Conservation (phyloP, 2,329 filamentous ascomycete genomes). For the Trichoderma lentiforme region DNA sequence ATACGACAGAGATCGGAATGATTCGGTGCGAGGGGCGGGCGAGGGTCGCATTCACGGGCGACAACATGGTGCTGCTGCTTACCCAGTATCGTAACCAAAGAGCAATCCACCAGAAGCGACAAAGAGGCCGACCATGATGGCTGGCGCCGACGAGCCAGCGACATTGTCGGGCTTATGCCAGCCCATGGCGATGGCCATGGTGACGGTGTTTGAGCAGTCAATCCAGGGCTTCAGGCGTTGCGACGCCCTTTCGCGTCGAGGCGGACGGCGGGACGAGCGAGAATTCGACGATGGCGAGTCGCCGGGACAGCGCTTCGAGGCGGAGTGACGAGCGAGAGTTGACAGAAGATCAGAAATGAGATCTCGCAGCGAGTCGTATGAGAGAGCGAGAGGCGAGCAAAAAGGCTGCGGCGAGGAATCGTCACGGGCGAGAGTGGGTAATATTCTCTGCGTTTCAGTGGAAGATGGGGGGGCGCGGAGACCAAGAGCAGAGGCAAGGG, state of each 20-base stretch:
- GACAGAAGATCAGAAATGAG: neutral
- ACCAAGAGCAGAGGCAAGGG: constrained; percentile 6
- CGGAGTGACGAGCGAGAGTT: neutral
- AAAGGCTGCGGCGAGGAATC: constrained; percentile 8
- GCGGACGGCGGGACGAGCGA: constrained; percentile 2
- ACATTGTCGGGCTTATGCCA: constrained; percentile 74
- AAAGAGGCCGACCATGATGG: constrained; percentile 69
- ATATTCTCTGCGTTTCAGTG: constrained; percentile 19
- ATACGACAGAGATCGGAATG: neutral
- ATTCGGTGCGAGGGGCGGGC: neutral
- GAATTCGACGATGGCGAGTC: neutral
- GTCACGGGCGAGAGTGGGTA: constrained; percentile 20
- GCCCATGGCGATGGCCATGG: constrained; percentile 65
- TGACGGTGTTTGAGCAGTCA: constrained; percentile 48
- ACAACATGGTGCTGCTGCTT: constrained; percentile 32
- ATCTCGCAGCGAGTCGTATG: constrained; percentile 4
- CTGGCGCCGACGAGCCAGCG: constrained; percentile 67
- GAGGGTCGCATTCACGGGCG: constrained; percentile 8
- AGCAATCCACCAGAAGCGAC: constrained; percentile 66
- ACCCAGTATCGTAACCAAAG: constrained; percentile 70
- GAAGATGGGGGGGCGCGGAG: constrained; percentile 3
- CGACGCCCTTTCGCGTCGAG: constrained; percentile 21
- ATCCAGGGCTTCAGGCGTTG: constrained; percentile 37
- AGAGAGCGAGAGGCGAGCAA: constrained; percentile 5
- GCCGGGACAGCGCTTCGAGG: constrained; percentile 8